Percentiles rank a stretch among this genome's conserved stretches.
These are phyloP conservation scores for Amesomyces nigricolor DNA, from an alignment of 2,329 filamentous ascomycete genomes.

Conservation along the genomic window DNA sequence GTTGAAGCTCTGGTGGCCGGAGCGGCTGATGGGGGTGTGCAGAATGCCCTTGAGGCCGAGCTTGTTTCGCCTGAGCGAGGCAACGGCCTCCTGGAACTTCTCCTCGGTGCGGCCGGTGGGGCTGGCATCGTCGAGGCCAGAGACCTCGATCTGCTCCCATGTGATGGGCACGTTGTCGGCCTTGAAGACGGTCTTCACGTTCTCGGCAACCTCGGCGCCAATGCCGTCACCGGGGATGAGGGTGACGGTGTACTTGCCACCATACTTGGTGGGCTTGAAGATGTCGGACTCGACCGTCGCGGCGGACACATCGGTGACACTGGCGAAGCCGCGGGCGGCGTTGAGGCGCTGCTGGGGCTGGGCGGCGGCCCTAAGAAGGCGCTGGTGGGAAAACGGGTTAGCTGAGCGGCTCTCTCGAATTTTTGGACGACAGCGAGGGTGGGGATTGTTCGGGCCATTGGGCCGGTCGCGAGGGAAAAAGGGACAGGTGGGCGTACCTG, in stretches of 20 bases:
- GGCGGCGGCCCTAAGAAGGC: conserved; percentile 46
- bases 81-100: conserved; percentile 90
- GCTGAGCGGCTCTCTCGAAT: conserved; percentile 13
- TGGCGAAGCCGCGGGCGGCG: conserved; percentile 61
- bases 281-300: conserved; percentile 77
- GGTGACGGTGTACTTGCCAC: conserved; percentile 98
- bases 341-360: conserved; percentile 37
- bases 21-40: conserved; percentile 93
- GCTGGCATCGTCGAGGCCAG: conserved; percentile 77
- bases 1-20: conserved; percentile 99
- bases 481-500: conserved; percentile 43
- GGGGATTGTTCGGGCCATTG: conserved; percentile 6
- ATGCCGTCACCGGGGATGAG: conserved; percentile 99
- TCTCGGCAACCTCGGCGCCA: conserved; percentile 94
- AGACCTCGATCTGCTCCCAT: conserved; percentile 97
- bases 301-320: conserved; percentile 61
- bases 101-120: conserved; percentile 75
- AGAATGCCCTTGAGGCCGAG: conserved; percentile 98
- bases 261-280: conserved; percentile 98
- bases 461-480: background rate
- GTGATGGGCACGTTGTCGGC: conserved; percentile 97
- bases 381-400: conserved; percentile 36
- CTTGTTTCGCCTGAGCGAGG: conserved; percentile 97
- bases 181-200: conserved; percentile 99
- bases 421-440: conserved; percentile 5